Conservation (phyloP, 768 basidiomycete genomes). For the Rhizopogon vesiculosus region DNA sequence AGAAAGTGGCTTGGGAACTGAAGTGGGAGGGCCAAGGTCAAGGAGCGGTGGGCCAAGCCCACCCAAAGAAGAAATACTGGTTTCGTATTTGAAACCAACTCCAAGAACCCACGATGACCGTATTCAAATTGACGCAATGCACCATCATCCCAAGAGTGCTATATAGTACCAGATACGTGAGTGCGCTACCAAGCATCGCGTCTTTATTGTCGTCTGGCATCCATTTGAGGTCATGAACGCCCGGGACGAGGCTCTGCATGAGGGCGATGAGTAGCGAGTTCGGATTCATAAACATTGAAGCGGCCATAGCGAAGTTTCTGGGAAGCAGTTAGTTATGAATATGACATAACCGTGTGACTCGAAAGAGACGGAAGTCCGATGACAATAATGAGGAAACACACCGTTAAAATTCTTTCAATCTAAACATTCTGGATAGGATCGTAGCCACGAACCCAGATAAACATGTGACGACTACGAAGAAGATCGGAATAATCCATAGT, state of each 20-base stretch:
- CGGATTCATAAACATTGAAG: slow-evolving; percentile 90
- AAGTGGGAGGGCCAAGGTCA: not conserved
- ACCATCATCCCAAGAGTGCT: slow-evolving; percentile 96
- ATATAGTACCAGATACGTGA: slow-evolving; percentile 88
- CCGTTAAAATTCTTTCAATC: slow-evolving; percentile 79
- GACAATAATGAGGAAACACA: slow-evolving; percentile 24
- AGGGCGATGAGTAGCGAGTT: slow-evolving; percentile 94
- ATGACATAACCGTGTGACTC: not conserved
- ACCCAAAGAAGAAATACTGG: not conserved
- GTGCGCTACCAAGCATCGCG: slow-evolving; percentile 86
- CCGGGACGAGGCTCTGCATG: slow-evolving; percentile 84
- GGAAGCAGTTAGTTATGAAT: not conserved
- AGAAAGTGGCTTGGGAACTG: not conserved
- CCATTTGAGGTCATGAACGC: slow-evolving; percentile 83
- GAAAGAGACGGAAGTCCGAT: not conserved
- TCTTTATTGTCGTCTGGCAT: slow-evolving; percentile 73
- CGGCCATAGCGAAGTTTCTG: slow-evolving; percentile 76
- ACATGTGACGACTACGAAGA: slow-evolving; percentile 73
- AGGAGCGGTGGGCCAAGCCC: not conserved
- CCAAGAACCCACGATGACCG: not conserved
- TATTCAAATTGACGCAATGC: slow-evolving; percentile 22
- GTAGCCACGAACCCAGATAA: slow-evolving; percentile 70
- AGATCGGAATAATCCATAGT: slow-evolving; percentile 81
- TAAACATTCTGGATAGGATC: too few relatives aligned
- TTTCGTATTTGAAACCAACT: not conserved